Percentiles rank a stretch among this genome's conserved stretches.
These are phyloP conservation scores for Tillandsia leiboldiana DNA, from an alignment of 176 grass and related monocot genomes.

Conservation along the genomic window DNA sequence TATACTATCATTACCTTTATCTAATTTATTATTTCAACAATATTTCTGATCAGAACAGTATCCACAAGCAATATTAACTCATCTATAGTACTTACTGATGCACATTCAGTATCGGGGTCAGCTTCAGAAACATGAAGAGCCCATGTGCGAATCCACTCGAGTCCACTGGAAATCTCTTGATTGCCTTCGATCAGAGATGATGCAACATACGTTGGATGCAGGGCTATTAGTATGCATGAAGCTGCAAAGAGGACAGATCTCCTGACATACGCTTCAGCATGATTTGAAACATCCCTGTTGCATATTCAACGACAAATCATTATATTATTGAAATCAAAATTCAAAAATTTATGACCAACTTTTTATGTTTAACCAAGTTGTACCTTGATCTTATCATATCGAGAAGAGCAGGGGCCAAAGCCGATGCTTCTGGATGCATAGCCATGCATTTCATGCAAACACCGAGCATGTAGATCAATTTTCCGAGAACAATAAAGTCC, in stretches of 20 bases:
- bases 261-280: constrained; percentile 93
- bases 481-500: constrained; percentile 86
- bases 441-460: constrained; percentile 81
- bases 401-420: constrained; percentile 72
- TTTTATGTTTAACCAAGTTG: neutral
- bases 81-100: constrained; percentile 46
- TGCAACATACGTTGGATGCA: constrained; percentile 79
- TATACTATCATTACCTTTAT: neutral
- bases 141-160: constrained; percentile 90
- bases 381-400: constrained; percentile 92
- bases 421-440: constrained; percentile 91
- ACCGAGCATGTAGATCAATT: constrained; percentile 96
- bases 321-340: neutral
- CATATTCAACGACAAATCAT: constrained; percentile 9
- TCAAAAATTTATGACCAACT: neutral
- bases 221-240: constrained; percentile 73
- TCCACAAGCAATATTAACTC: constrained; percentile 6
- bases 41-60: neutral
- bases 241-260: constrained; percentile 81
- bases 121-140: constrained; percentile 66
- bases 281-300: constrained; percentile 55
- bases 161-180: constrained; percentile 54
- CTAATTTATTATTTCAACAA: neutral
- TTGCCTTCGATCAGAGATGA: constrained; percentile 80
- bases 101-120: constrained; percentile 76